Percentiles rank a stretch among this genome's conserved stretches.
These are phyloP conservation scores for Botryotinia calthae DNA, from an alignment of 2,329 filamentous ascomycete genomes.

Conservation along the genomic window DNA sequence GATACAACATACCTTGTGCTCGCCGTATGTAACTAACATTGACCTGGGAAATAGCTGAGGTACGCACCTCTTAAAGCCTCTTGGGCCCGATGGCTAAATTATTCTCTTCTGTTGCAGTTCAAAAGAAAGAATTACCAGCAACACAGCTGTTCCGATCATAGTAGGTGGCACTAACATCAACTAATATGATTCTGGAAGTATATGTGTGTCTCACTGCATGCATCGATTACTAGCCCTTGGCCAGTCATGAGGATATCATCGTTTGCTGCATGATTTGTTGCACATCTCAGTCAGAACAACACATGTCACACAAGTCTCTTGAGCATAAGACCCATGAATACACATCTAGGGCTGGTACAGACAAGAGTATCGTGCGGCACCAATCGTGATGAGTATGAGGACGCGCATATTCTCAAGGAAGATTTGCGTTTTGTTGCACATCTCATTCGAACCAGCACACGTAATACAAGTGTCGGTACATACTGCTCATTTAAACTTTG, in stretches of 20 bases:
- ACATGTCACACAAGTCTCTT: neutral
- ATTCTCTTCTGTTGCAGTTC: neutral
- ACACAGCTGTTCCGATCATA: neutral
- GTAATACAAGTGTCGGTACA: neutral
- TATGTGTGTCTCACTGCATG: neutral
- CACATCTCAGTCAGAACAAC: constrained; percentile 9
- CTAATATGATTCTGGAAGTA: neutral
- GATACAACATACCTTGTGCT: neutral
- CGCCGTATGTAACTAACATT: neutral
- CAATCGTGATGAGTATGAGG: no score
- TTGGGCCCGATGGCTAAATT: no score
- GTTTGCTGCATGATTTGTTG: neutral
- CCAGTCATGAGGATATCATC: neutral
- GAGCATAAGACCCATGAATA: neutral
- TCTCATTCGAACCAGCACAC: neutral
- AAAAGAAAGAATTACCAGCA: neutral
- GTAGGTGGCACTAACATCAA: neutral
- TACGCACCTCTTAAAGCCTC: neutral
- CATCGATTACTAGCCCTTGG: neutral
- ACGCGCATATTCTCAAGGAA: neutral
- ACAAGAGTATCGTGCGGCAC: neutral
- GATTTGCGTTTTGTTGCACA: constrained; percentile 13
- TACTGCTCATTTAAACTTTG: no score
- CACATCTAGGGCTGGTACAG: neutral
- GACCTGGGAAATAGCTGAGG: neutral